Percentiles rank a stretch among this genome's conserved stretches.
phyloP scores from a whole-genome alignment of 2,329 filamentous ascomycete genomes.

The Aspergillus ochraceus region DNA sequence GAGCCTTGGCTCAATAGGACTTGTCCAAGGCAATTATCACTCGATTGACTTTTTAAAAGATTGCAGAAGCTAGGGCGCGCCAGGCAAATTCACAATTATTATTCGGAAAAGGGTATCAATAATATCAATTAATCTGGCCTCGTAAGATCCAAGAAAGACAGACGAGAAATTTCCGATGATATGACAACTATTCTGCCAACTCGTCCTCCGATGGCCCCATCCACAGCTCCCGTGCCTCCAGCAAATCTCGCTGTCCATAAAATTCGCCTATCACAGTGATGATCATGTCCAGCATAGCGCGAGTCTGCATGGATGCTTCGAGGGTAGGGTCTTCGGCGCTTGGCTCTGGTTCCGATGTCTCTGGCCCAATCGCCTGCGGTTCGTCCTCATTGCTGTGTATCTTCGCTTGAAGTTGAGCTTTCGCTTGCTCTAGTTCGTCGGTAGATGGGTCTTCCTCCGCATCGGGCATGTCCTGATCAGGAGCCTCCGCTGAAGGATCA shows the following conservation, averaged over 20 bases:
- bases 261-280: constrained; percentile 82
- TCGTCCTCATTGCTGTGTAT: constrained; percentile 23
- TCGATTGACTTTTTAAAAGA: neutral
- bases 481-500: neutral
- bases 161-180: neutral
- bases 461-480: constrained; percentile 19
- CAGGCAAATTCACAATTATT: neutral
- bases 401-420: constrained; percentile 47
- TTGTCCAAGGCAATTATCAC: too few relatives aligned
- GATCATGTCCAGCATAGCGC: constrained; percentile 87
- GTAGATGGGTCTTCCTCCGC: constrained; percentile 14
- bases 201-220: constrained; percentile 15
- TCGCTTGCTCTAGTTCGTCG: constrained; percentile 50
- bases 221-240: constrained; percentile 68
- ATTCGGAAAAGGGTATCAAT: neutral
- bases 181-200: neutral
- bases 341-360: neutral
- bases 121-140: neutral
- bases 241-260: constrained; percentile 84
- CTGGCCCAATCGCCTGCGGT: constrained; percentile 19
- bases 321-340: constrained; percentile 17
- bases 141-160: neutral
- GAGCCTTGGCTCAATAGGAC: too few relatives aligned
- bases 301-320: constrained; percentile 32
- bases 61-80: neutral